Base-by-base conservation (phyloP, 495 filamentous ascomycete species). In the Penicillium pulvis region DNA sequence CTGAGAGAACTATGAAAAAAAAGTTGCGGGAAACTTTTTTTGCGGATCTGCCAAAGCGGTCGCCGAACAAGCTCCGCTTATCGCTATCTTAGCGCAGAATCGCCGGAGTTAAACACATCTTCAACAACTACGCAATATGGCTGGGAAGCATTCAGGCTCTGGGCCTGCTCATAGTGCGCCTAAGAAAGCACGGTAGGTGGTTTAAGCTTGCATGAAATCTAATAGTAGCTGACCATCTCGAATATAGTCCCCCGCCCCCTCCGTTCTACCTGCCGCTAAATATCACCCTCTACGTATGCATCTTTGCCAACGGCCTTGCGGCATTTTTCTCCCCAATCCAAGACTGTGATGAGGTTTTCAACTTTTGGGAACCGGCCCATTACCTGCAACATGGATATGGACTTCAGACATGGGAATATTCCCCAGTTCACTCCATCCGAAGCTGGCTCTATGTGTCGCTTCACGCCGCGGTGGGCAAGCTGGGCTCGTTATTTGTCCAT, bases 301-400 rank as follows among this genome's bases (percentile, higher is more conserved):
- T 95, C 35, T 71, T 77, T 45, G 84, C 87, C 51, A 91, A 94
- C 67, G 54, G 85, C 20, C 63, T 93, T 30, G 88, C 93, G 23
- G 93, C 93, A n/a, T 64, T 87, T 19, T 93, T 85, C 65, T 84
- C 91, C 0, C 96, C 95, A 0, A 97, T 99, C 64, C 93, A 97
- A 66, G 95, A 99, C 72, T 99, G 95, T 68, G 95, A 99, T 69
- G 95, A 99, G 76, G 92, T 93, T 4, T 99, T 96, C 81, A 99
- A 99, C 67, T 99, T 95, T 76, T 99, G 95, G 95, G 95, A 99
- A 66, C 94, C 95, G 1, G 86, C 92, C 0, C 95, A 99, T 74
- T 99, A 97, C 71, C 83, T 99, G 30, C 86, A 84, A 58, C 92
- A 97, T 79, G 90, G 91, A 67, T 93, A 93, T 68, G 95, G 95